A percentile compares a stretch with the other conserved stretches of the same genome.
phyloP scores from a whole-genome alignment of 352 stramenopile species.

The Globisporangium rhizosaccharum region DNA sequence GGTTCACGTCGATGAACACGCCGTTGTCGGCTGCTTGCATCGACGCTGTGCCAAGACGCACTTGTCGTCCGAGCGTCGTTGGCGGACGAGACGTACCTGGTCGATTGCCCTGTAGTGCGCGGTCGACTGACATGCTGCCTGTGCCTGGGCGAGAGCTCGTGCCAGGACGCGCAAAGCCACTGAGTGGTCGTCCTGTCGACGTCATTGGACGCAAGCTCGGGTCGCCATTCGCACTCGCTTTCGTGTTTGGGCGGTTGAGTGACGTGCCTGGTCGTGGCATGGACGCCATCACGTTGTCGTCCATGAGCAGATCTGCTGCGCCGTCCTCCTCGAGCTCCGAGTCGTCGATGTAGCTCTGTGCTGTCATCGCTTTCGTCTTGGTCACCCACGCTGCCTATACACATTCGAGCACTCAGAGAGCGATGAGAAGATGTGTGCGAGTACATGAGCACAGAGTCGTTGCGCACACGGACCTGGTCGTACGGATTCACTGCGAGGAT shows the following conservation, averaged over 20 bases:
- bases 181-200: constrained; percentile 73
- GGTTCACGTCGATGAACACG: constrained; percentile 89
- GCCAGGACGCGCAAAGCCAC: constrained; percentile 81
- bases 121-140: constrained; percentile 69
- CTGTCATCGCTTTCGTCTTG: constrained; percentile 87
- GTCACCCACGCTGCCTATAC: constrained; percentile 82
- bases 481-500: constrained; percentile 84
- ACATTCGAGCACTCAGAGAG: not conserved
- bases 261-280: constrained; percentile 87
- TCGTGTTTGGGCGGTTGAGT: constrained; percentile 78
- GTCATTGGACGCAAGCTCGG: constrained; percentile 84
- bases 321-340: constrained; percentile 90
- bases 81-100: constrained; percentile 80
- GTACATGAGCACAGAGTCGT: not conserved
- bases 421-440: not conserved
- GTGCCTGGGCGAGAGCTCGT: constrained; percentile 68
- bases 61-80: constrained; percentile 86
- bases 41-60: constrained; percentile 89
- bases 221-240: constrained; percentile 34
- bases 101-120: constrained; percentile 64
- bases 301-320: constrained; percentile 87
- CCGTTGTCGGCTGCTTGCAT: constrained; percentile 66
- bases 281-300: constrained; percentile 89
- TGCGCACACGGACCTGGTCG: constrained; percentile 40
- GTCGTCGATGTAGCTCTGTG: constrained; percentile 90